Evolutionary conservation across 805 yeast species (phyloP), one percentile per base, ranked within the genome.

Genomic region (Komagataella mondaviorum): DNA sequence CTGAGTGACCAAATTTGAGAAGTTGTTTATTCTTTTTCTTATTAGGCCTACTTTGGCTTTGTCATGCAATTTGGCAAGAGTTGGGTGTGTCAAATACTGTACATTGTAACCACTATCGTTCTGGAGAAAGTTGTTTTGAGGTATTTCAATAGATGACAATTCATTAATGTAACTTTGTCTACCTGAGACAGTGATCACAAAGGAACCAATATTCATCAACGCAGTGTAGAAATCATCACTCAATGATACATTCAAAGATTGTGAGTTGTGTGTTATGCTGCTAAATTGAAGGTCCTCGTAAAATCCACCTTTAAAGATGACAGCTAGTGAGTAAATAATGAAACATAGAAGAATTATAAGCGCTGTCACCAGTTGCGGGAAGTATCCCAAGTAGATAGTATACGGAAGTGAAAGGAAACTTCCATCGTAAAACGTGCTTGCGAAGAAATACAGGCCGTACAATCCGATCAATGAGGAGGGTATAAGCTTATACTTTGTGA

Each of bases 211-310:
- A 58, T 79, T 78, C 56, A 77, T 69, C 51, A 81, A 64, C 0
- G 81, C 77, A 1, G 85, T 73, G 60, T 81, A 79, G 60, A 85
- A 85, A 64, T 85, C 90, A 58, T 83, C 88, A 36, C 71, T 60
- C 52, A 75, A 56, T 59, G 64, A 52, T 59, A 77, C 51, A 63
- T 73, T 66, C 55, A 71, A 53, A 55, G 69, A 63, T 60, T 70
- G 55, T 54, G 60, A 49, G 61, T 64, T 64, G 50, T 62, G 57
- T 14, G 63, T 51, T 14, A 71, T 57, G 48, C 70, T 64, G 23
- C 68, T 59, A 48, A 69, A 67, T 3, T 67, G 56, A 44, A 66
- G 56, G 47, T 59, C 66, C 6, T 57, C 48, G 12, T 30, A 30
- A 51, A 55, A 54, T 57, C 70, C 70, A 23, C 66, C 82, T 67